Evolutionary conservation across 345 rosid genomes (phyloP), one percentile per base, ranked within the genome.

Genomic region (Rhizophora apiculata): DNA sequence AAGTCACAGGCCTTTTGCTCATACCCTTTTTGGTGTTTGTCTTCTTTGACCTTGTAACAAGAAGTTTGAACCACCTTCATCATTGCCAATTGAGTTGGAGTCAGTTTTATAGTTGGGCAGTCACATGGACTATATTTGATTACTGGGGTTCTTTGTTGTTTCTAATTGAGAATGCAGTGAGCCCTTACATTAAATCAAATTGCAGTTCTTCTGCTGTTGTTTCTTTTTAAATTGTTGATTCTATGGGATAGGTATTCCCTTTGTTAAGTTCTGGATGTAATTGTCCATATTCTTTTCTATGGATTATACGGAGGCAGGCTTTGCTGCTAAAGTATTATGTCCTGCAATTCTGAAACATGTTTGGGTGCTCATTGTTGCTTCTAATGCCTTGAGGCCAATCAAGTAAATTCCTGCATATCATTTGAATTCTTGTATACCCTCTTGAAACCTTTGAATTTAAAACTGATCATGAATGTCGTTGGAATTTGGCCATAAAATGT

Each of bases 51-150:
- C 46, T 19, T 68, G 36, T 48, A 67, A 72, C 62, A 63, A 43
- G 49, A 74, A 58, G 39, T 57, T 71, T 71, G n/a, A 77, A 71
- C 74, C 62, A 60, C 48, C 46, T 52, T 71, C 31, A 30, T 68
- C 49, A 13, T 6, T 65, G 67, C 30, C 31, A 73, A 76, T 73
- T 68, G 63, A 58, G 62, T 57, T 49, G 46, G 70, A 64, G 56
- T 69, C 63, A 36, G 21, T 67, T 74, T 71, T 65, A 52, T 80
- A 31, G 18, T 67, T 67, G 70, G 78, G 80, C 34, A 72, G 63
- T 69, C 56, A 24, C 64, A 61, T n/a, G 19, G 65, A 62, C 37
- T 37, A 1, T 43, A 69, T 68, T 60, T 59, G 68, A 71, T 71
- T 68, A 63, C 67, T 51, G 32, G 64, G 63, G 53, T 21, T 54